Evolutionary conservation across 495 filamentous ascomycete species (phyloP).

Genomic region (Penicillium bialowiezense): DNA sequence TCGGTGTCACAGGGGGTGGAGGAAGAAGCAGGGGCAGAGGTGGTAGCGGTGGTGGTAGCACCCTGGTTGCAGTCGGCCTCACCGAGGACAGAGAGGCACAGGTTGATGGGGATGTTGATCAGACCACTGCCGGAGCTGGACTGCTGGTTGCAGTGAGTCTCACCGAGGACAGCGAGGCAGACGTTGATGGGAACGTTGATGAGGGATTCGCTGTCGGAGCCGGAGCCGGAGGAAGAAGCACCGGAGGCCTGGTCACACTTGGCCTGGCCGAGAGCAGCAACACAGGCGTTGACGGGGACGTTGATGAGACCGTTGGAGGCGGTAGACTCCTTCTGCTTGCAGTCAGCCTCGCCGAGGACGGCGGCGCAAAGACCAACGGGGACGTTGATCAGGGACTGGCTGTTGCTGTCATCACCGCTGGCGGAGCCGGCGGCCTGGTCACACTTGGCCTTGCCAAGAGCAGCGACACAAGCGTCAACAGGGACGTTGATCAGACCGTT

Average conservation of each 20-base stretch:
- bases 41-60: background rate
- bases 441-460: slow-evolving; percentile 7
- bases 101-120: slow-evolving; percentile 9
- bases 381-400: background rate
- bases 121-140: slow-evolving; percentile 3
- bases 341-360: slow-evolving; percentile 3
- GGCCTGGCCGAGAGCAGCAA: slow-evolving; percentile 26
- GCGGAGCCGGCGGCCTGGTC: slow-evolving; percentile 12
- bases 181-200: slow-evolving; percentile 33
- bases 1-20: slow-evolving; percentile 7
- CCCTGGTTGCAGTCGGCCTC: slow-evolving; percentile 23
- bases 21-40: background rate
- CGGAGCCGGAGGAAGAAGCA: slow-evolving; percentile 4
- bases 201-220: slow-evolving; percentile 15
- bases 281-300: slow-evolving; percentile 25
- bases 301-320: slow-evolving; percentile 21
- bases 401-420: slow-evolving; percentile 2
- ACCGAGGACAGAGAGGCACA: slow-evolving; percentile 24
- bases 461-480: slow-evolving; percentile 28
- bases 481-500: slow-evolving; percentile 26
- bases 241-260: slow-evolving; percentile 29
- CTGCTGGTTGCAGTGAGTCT: slow-evolving; percentile 7
- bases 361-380: slow-evolving; percentile 3
- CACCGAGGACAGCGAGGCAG: slow-evolving; percentile 19
- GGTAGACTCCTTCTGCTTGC: slow-evolving; percentile 1